Evolutionary conservation across 352 stramenopile genomes (phyloP).

Genomic region (Pythium rhizo-oryzae): DNA sequence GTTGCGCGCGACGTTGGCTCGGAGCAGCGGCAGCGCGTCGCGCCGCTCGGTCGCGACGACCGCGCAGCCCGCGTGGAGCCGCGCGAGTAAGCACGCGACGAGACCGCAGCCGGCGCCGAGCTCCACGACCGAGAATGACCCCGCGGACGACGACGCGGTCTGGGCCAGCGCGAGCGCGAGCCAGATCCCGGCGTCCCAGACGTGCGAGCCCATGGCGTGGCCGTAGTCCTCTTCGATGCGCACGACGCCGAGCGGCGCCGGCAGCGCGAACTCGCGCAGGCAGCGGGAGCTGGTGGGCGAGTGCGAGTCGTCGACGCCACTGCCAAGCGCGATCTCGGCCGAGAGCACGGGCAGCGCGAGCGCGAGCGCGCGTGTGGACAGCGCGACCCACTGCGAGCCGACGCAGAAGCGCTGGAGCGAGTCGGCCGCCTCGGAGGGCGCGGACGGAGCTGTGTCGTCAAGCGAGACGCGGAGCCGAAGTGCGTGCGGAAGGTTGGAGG

Average conservation of each 20-base stretch:
- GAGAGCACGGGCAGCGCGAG: conserved; percentile 50
- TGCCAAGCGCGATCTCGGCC: conserved; percentile 15
- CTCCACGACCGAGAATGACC: conserved; percentile 33
- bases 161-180: conserved; percentile 40
- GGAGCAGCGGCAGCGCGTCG: conserved; percentile 34
- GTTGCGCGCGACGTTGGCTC: conserved; percentile 40
- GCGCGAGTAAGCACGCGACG: conserved; percentile 40
- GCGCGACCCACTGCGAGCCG: conserved; percentile 34
- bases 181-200: conserved; percentile 71
- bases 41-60: conserved; percentile 45
- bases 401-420: conserved; percentile 45
- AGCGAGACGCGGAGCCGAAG: background rate
- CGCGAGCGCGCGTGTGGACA: conserved; percentile 11
- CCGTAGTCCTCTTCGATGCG: conserved; percentile 63
- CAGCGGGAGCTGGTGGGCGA: conserved; percentile 10
- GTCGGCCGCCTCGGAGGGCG: too few species aligned
- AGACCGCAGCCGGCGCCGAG: conserved; percentile 54
- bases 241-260: background rate
- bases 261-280: conserved; percentile 19
- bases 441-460: too few species aligned
- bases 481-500: background rate
- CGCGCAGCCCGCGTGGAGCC: background rate
- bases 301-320: background rate
- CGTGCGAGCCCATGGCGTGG: conserved; percentile 61
- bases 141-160: background rate